Evolutionary conservation across 805 yeast genomes (phyloP).

Genomic region (Suhomyces vadensis): DNA sequence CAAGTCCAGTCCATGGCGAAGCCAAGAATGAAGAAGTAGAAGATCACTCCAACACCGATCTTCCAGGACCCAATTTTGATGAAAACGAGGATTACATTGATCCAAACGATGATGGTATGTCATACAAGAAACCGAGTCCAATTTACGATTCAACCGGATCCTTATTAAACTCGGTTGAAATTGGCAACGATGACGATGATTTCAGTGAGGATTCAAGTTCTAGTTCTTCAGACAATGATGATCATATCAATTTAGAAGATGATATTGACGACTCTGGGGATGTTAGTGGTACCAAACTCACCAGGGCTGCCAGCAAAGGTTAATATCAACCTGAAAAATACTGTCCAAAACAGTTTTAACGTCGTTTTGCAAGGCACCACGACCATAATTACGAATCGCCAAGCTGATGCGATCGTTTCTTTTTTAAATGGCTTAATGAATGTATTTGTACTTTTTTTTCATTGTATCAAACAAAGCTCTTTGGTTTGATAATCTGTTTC

Average conservation of each 20-base stretch:
- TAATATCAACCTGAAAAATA: conserved; percentile 11
- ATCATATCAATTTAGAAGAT: conserved; percentile 22
- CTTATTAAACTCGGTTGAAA: conserved; percentile 5
- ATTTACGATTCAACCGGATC: conserved; percentile 48
- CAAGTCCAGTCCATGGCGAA: conserved; percentile 53
- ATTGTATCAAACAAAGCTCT: not conserved
- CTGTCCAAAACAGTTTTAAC: no score
- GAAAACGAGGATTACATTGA: conserved; percentile 69
- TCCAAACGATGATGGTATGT: conserved; percentile 80
- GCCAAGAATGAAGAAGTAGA: conserved; percentile 42
- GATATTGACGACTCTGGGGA: conserved; percentile 14
- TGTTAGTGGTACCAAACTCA: conserved; percentile 26
- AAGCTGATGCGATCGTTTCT: no score
- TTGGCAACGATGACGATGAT: conserved; percentile 22
- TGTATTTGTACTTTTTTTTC: conserved; percentile 5
- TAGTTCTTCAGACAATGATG: conserved; percentile 32
- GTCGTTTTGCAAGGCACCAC: no score
- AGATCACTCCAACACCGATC: conserved; percentile 28
- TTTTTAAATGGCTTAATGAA: conserved; percentile 7
- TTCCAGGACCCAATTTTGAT: conserved; percentile 25
- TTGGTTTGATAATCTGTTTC: not conserved
- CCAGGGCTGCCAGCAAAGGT: conserved; percentile 44
- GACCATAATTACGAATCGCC: no score
- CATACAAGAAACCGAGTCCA: conserved; percentile 65
- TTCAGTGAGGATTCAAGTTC: conserved; percentile 34